Evolutionary conservation across 1,284 basidiomycete species (phyloP).

Genomic region (Inonotus obliquus): DNA sequence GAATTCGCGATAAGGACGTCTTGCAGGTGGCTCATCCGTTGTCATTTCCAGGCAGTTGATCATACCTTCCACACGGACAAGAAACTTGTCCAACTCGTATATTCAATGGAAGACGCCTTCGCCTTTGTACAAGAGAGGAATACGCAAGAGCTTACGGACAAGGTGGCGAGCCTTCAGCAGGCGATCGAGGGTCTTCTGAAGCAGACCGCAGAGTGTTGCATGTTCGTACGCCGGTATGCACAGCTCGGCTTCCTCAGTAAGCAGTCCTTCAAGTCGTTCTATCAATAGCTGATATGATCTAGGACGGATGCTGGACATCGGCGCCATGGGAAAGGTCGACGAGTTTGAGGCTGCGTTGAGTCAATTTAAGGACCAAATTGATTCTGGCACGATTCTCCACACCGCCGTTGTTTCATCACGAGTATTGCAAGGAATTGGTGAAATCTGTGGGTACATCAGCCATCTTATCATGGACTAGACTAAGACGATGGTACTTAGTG

Average conservation of each 20-base stretch:
- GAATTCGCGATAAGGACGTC: not conserved
- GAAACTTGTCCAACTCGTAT: too few species aligned
- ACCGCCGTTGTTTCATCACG: not conserved
- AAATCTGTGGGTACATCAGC: too few species aligned
- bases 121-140: not conserved
- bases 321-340: not conserved
- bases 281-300: not conserved
- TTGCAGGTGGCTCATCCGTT: too few species aligned
- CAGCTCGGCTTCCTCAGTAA: not conserved
- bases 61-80: too few species aligned
- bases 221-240: not conserved
- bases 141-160: not conserved
- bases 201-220: not conserved
- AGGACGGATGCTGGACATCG: not conserved
- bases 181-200: not conserved
- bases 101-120: not conserved
- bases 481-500: too few species aligned
- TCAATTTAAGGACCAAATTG: not conserved
- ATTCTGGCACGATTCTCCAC: not conserved
- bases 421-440: not conserved
- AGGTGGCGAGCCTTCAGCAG: not conserved
- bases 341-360: not conserved
- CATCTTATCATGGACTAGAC: too few species aligned
- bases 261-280: not conserved
- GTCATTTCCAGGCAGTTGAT: not conserved